Conservation (phyloP, 805 yeast species). For the Phaffomyces opuntiae region DNA sequence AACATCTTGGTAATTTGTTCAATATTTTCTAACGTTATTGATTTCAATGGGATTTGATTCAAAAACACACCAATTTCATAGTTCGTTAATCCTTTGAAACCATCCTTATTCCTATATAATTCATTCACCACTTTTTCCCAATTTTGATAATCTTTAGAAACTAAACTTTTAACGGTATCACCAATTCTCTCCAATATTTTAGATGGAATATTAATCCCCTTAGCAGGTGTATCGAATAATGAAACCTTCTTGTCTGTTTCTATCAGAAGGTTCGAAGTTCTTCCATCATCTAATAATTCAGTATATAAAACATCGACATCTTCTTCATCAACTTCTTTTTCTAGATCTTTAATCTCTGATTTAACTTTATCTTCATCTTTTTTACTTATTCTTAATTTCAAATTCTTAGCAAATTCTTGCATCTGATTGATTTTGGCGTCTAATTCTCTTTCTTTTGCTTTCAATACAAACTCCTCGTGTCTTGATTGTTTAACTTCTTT, state of each 20-base stretch:
- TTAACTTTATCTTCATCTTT: conserved; percentile 11
- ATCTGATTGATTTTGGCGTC: conserved; percentile 16
- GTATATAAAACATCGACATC: conserved; percentile 16
- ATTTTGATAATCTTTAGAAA: conserved; percentile 33
- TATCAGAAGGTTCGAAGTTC: background rate
- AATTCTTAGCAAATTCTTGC: conserved; percentile 9
- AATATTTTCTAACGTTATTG: conserved; percentile 23
- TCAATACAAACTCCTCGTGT: background rate
- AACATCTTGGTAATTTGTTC: conserved; percentile 28
- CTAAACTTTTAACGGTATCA: conserved; percentile 32
- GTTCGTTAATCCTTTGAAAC: conserved; percentile 27
- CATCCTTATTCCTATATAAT: conserved; percentile 22
- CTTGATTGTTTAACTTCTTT: background rate
- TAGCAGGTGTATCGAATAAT: conserved; percentile 21
- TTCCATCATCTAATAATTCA: conserved; percentile 6
- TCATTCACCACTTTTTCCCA: conserved; percentile 32
- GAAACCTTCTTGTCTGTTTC: background rate
- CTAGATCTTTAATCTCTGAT: conserved; percentile 9
- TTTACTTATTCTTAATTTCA: conserved; percentile 12
- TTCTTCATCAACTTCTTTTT: conserved; percentile 14
- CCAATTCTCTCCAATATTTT: conserved; percentile 33
- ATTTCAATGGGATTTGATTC: conserved; percentile 31
- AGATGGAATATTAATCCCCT: conserved; percentile 26
- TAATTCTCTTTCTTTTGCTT: conserved; percentile 2
- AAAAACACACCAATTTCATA: conserved; percentile 30